phyloP scores from a whole-genome alignment of 257 asterid genomes.

The Lycium ferocissimum region DNA sequence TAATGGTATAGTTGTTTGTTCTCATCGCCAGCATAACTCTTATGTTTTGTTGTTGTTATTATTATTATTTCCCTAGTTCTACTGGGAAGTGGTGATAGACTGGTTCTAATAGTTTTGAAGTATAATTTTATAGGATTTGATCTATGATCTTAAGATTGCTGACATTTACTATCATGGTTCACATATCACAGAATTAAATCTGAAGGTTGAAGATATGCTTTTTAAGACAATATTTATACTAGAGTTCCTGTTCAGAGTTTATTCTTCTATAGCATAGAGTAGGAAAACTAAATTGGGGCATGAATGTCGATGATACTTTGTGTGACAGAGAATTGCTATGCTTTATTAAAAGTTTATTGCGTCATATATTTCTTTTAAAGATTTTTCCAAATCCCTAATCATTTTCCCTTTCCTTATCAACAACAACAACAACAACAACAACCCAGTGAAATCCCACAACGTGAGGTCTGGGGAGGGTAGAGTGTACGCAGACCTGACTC shows the following conservation, averaged over 20 bases:
- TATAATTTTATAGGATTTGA: constrained; percentile 1
- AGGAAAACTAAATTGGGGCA: neutral
- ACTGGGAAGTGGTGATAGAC: constrained; percentile 1
- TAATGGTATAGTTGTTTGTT: neutral
- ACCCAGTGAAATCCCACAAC: too few species aligned
- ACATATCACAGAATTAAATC: neutral
- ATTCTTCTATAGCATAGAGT: neutral
- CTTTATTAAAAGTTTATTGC: neutral
- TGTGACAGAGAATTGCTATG: neutral
- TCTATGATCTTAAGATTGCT: neutral
- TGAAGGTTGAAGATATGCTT: neutral
- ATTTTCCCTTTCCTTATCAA: too few species aligned
- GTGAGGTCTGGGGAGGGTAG: too few species aligned
- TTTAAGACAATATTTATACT: neutral
- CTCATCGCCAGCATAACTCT: neutral
- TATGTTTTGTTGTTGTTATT: neutral
- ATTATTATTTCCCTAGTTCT: neutral
- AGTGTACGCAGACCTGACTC: too few species aligned
- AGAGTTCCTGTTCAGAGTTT: neutral
- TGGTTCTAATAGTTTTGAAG: neutral
- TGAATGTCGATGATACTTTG: neutral
- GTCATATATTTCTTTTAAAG: neutral
- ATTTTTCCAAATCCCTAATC: neutral
- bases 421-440: too few species aligned
- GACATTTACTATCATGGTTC: neutral